A percentile compares a stretch with the other conserved stretches of the same genome.
Conservation (phyloP, 2,329 filamentous ascomycete genomes). For the Aureobasidium namibiae region DNA sequence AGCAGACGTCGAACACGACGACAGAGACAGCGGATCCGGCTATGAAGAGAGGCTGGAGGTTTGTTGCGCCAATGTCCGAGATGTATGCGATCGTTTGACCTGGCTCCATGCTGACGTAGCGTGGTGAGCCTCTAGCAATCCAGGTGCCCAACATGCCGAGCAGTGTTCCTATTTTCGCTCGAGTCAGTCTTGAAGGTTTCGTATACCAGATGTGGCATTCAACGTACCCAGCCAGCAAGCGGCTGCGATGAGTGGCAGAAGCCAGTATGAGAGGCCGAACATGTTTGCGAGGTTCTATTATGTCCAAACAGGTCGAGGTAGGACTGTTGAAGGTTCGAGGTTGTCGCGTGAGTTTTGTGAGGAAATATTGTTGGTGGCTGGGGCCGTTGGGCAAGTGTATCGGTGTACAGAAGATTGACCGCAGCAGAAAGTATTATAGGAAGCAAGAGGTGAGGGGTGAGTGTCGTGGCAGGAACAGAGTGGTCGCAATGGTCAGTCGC, state of each 20-base stretch:
- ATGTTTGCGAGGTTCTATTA: slow-evolving; percentile 19
- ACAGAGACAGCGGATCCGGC: slow-evolving; percentile 63
- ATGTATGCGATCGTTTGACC: slow-evolving; percentile 51
- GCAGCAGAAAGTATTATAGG: neutral
- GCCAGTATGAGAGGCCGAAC: slow-evolving; percentile 44
- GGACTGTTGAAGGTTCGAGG: neutral
- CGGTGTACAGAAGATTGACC: neutral
- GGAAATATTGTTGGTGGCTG: slow-evolving; percentile 1
- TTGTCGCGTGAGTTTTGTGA: neutral
- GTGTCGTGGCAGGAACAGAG: neutral
- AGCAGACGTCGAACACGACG: slow-evolving; percentile 71
- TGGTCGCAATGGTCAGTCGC: neutral
- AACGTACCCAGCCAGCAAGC: slow-evolving; percentile 47
- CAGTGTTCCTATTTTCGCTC: slow-evolving; percentile 46
- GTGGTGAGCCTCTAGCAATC: slow-evolving; percentile 48
- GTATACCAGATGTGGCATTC: neutral
- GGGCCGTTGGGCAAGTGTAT: neutral
- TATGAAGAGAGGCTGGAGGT: slow-evolving; percentile 71
- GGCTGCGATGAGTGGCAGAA: slow-evolving; percentile 62
- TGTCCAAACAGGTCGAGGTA: neutral
- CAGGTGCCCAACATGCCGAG: slow-evolving; percentile 65
- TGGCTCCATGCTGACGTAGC: slow-evolving; percentile 53
- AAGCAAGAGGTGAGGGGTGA: neutral
- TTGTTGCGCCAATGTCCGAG: slow-evolving; percentile 49
- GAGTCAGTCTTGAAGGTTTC: neutral